phyloP scores from a whole-genome alignment of 2,329 filamentous ascomycete genomes.

The Fusarium ramigenum region DNA sequence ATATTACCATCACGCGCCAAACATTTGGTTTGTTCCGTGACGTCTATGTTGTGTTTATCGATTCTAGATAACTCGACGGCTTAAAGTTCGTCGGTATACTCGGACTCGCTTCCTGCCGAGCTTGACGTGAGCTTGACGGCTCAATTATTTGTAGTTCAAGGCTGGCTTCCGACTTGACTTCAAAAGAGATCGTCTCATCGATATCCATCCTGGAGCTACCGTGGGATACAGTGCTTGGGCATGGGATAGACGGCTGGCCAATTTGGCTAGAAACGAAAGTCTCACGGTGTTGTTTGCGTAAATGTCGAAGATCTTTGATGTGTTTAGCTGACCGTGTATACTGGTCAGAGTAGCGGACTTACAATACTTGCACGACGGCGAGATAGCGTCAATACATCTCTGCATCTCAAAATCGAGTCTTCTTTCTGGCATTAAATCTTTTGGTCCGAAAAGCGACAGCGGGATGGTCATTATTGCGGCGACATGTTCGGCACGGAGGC shows the following conservation, averaged over 20 bases:
- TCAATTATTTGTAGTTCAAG: background rate
- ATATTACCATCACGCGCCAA: background rate
- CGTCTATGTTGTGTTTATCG: background rate
- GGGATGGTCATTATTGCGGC: background rate
- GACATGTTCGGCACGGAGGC: background rate
- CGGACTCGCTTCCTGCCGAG: background rate
- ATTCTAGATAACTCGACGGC: background rate
- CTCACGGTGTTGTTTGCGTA: background rate
- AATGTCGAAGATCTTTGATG: background rate
- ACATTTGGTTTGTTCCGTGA: background rate
- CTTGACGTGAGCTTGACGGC: background rate
- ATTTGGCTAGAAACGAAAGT: background rate
- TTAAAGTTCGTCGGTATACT: background rate
- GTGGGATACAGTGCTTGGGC: background rate
- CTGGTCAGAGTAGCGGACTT: background rate
- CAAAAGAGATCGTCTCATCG: background rate
- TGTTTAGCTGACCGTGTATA: background rate
- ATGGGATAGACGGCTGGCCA: background rate
- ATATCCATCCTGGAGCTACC: background rate
- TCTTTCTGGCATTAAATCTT: background rate
- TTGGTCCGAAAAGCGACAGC: background rate
- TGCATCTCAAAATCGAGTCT: background rate
- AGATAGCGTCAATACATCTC: background rate
- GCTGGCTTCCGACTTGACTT: background rate
- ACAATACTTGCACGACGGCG: background rate